A percentile compares a stretch with the other conserved stretches of the same genome.
Evolutionary conservation across 306 rosid species (phyloP).

Genomic region (Quercus mongolica): DNA sequence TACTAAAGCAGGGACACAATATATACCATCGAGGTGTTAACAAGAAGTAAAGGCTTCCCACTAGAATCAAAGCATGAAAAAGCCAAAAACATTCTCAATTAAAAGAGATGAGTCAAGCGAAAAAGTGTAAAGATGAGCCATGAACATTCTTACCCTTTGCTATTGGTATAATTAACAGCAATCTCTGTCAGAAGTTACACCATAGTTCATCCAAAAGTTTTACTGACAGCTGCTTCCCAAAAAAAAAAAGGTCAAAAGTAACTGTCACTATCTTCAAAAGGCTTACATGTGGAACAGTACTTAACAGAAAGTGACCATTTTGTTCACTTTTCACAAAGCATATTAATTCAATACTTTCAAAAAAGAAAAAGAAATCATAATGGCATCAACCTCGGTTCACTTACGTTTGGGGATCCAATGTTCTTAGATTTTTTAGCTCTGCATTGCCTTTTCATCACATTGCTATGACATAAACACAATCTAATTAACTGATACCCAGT

Average conservation of each 20-base stretch:
- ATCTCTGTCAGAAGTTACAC: conserved; percentile 31
- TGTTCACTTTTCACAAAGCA: conserved; percentile 24
- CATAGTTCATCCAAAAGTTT: conserved; percentile 17
- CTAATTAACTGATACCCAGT: neutral
- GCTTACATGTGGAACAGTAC: conserved; percentile 14
- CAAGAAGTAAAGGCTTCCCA: conserved; percentile 17
- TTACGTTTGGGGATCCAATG: conserved; percentile 15
- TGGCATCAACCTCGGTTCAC: conserved; percentile 1
- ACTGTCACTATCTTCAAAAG: conserved; percentile 10
- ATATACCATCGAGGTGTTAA: conserved; percentile 14
- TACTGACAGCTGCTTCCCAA: no score
- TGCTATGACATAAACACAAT: neutral
- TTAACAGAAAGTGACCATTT: conserved; percentile 26
- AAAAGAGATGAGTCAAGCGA: neutral
- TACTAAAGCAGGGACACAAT: conserved; percentile 11
- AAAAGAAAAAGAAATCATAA: neutral
- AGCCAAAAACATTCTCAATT: neutral
- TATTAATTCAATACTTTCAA: conserved; percentile 9
- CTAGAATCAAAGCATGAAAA: neutral
- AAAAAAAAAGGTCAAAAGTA: neutral
- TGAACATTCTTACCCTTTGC: conserved; percentile 2
- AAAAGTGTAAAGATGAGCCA: conserved; percentile 8
- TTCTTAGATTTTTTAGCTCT: neutral
- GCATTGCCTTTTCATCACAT: conserved; percentile 6
- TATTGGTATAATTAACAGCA: conserved; percentile 11